These are phyloP conservation scores for Ophiocordyceps australis DNA, from an alignment of 2,329 filamentous ascomycete genomes.

Conservation along the genomic window DNA sequence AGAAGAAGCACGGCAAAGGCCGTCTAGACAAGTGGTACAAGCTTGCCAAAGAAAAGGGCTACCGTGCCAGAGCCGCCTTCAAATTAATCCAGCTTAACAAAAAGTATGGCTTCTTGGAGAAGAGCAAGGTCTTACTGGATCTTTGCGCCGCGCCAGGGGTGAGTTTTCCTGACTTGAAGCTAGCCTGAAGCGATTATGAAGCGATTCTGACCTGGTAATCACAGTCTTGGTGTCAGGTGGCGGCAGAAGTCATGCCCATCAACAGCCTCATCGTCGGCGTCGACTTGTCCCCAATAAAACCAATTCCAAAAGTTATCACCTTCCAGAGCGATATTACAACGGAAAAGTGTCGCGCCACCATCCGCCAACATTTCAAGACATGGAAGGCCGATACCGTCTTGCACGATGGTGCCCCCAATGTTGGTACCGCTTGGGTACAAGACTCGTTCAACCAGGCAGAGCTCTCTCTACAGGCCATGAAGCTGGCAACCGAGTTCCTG, in stretches of 20 bases:
- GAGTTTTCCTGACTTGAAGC: no score
- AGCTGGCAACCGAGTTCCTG: conserved; percentile 86
- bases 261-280: conserved; percentile 86
- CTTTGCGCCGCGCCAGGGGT: conserved; percentile 91
- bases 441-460: conserved; percentile 97
- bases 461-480: conserved; percentile 75
- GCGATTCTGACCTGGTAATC: no score
- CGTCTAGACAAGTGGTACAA: conserved; percentile 99
- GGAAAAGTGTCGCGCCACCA: conserved; percentile 82
- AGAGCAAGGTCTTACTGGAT: conserved; percentile 91
- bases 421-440: conserved; percentile 94
- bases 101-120: conserved; percentile 95
- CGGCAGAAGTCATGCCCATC: conserved; percentile 82
- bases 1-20: conserved; percentile 98
- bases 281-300: conserved; percentile 86
- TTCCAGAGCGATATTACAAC: conserved; percentile 98
- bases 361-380: conserved; percentile 78
- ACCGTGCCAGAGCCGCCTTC: conserved; percentile 87
- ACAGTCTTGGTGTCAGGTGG: conserved; percentile 89
- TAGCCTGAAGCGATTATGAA: no score
- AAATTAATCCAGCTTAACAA: conserved; percentile 98
- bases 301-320: conserved; percentile 82
- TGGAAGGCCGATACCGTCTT: conserved; percentile 93
- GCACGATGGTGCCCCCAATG: conserved; percentile 94
- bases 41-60: conserved; percentile 95